A percentile compares a stretch with the other conserved stretches of the same genome.
phyloP scores from a whole-genome alignment of 2,329 filamentous ascomycete genomes.

The Tetracladium maxilliforme region DNA sequence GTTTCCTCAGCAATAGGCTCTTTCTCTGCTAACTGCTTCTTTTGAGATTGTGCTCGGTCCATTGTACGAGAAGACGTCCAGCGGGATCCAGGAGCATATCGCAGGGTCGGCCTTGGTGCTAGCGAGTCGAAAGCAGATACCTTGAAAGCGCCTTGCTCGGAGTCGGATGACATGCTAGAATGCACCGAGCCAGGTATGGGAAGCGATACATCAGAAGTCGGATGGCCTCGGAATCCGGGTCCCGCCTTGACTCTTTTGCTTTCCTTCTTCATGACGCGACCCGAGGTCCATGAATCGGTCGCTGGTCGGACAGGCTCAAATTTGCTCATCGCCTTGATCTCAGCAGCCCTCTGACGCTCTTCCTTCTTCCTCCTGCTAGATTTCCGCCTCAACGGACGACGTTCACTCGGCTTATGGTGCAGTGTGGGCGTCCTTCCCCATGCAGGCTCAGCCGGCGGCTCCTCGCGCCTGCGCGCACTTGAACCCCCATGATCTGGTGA shows the following conservation, averaged over 20 bases:
- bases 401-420: conserved; percentile 44
- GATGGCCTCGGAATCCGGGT: conserved; percentile 60
- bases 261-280: conserved; percentile 45
- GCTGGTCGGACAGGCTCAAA: conserved; percentile 50
- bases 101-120: conserved; percentile 71
- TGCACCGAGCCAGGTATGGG: conserved; percentile 60
- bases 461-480: neutral
- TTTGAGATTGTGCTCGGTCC: conserved; percentile 25
- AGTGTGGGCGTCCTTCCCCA: conserved; percentile 35
- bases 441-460: conserved; percentile 13
- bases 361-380: conserved; percentile 65
- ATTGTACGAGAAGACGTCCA: too few species aligned
- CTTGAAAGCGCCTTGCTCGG: conserved; percentile 60
- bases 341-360: conserved; percentile 68
- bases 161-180: conserved; percentile 61
- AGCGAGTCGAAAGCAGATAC: conserved; percentile 70
- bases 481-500: conserved; percentile 2
- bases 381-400: conserved; percentile 49
- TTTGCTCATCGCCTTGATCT: conserved; percentile 74
- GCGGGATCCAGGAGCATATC: conserved; percentile 44
- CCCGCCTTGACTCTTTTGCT: conserved; percentile 50
- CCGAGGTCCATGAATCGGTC: conserved; percentile 41
- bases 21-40: conserved; percentile 33
- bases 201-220: conserved; percentile 50
- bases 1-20: conserved; percentile 45